These are phyloP conservation scores for Diaporthe eres DNA, from an alignment of 2,329 filamentous ascomycete genomes.

Conservation along the genomic window DNA sequence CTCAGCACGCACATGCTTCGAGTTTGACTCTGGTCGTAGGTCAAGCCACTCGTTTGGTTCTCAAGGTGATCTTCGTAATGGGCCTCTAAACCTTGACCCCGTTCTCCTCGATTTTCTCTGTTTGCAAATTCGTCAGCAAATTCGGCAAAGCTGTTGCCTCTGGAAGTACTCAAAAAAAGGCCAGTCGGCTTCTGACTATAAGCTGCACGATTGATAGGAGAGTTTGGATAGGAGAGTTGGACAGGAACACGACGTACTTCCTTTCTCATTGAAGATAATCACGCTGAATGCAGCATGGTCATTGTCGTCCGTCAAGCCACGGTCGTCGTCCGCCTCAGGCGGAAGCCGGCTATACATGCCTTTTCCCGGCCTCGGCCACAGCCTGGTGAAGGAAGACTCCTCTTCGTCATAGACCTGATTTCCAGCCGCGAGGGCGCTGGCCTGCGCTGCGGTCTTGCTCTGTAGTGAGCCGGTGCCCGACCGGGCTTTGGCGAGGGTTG, in stretches of 20 bases:
- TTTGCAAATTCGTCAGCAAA: not conserved
- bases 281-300: constrained; percentile 50
- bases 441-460: constrained; percentile 38
- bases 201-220: too few species aligned
- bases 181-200: not conserved
- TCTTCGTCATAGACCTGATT: constrained; percentile 45
- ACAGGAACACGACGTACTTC: constrained; percentile 29
- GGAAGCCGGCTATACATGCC: constrained; percentile 48
- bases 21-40: not conserved
- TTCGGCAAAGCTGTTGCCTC: not conserved
- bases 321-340: constrained; percentile 47
- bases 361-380: constrained; percentile 49
- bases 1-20: not conserved
- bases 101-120: constrained; percentile 49
- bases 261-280: constrained; percentile 49
- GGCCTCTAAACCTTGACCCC: constrained; percentile 46
- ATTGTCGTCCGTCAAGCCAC: constrained; percentile 47
- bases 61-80: not conserved
- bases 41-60: not conserved
- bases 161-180: too few species aligned
- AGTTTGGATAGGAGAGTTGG: too few species aligned
- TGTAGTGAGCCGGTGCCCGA: constrained; percentile 39
- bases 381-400: constrained; percentile 47
- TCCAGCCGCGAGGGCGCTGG: constrained; percentile 22
- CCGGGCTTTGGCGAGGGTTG: constrained; percentile 40